These are phyloP conservation scores for Leptodermis oblonga DNA, from an alignment of 257 asterid genomes.

Conservation along the genomic window DNA sequence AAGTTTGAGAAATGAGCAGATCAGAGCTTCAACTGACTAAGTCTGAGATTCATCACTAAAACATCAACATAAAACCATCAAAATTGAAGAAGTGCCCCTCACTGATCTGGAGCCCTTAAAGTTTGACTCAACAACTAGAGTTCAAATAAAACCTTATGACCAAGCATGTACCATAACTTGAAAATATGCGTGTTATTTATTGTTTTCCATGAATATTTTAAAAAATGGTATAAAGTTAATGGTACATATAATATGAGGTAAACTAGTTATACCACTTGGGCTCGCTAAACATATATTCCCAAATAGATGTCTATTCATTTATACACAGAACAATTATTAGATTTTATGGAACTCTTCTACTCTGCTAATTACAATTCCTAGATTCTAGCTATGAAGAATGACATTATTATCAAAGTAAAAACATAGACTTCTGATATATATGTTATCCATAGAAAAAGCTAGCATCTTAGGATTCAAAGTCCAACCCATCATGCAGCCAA, in stretches of 20 bases:
- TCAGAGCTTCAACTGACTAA: not conserved
- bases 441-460: not conserved
- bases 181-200: no score
- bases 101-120: no score
- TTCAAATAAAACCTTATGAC: no score
- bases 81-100: not conserved
- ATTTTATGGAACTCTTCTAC: not conserved
- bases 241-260: no score
- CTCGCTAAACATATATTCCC: no score
- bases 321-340: not conserved
- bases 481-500: conserved; percentile 62
- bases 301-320: not conserved
- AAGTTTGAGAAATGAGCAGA: not conserved
- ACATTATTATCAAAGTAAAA: not conserved
- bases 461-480: conserved; percentile 26
- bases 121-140: no score
- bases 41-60: not conserved
- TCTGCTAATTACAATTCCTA: not conserved
- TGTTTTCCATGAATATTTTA: no score
- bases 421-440: not conserved
- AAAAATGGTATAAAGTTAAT: no score
- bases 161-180: no score
- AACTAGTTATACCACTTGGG: no score
- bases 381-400: not conserved
- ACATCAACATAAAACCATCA: not conserved